These are phyloP conservation scores for Immersiella caudata DNA, from an alignment of 495 filamentous ascomycete genomes.

Conservation along the genomic window DNA sequence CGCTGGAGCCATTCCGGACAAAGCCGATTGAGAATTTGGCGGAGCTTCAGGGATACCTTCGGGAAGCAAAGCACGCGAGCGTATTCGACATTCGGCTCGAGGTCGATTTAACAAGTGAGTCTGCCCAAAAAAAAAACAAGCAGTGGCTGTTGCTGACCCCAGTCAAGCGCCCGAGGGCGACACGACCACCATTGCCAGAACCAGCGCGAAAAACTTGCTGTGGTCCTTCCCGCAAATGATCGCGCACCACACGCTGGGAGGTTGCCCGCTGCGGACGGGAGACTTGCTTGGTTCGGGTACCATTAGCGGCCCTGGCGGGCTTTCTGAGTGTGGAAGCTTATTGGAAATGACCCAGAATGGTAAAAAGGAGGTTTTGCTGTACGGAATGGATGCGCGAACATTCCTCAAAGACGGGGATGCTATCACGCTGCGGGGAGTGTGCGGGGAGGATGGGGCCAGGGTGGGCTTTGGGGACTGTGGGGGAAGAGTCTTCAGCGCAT, in stretches of 20 bases:
- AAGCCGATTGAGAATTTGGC: constrained; percentile 65
- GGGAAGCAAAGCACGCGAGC: constrained; percentile 62
- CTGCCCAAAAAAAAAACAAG: background rate
- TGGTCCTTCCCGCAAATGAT: constrained; percentile 96
- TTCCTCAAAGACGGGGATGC: constrained; percentile 88
- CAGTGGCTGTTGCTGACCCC: background rate
- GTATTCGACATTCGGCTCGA: constrained; percentile 76
- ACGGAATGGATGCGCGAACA: constrained; percentile 68
- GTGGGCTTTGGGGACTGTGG: constrained; percentile 77
- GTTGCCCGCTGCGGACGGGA: constrained; percentile 79
- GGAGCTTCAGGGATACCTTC: constrained; percentile 68
- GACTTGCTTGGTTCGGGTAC: constrained; percentile 90
- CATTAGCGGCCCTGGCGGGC: constrained; percentile 70
- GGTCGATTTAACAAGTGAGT: constrained; percentile 70
- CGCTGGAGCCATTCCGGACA: constrained; percentile 67
- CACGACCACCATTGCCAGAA: constrained; percentile 65
- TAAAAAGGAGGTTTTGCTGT: constrained; percentile 67
- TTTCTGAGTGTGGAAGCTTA: constrained; percentile 68
- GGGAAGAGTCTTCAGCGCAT: constrained; percentile 55
- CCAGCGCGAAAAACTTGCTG: constrained; percentile 72
- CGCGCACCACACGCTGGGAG: constrained; percentile 84
- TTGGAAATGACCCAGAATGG: constrained; percentile 74
- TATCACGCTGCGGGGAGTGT: constrained; percentile 67
- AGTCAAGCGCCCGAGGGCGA: constrained; percentile 59
- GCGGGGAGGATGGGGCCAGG: constrained; percentile 57